Conservation (phyloP, 1,139 yeast species). For the Pichia sp. region DNA sequence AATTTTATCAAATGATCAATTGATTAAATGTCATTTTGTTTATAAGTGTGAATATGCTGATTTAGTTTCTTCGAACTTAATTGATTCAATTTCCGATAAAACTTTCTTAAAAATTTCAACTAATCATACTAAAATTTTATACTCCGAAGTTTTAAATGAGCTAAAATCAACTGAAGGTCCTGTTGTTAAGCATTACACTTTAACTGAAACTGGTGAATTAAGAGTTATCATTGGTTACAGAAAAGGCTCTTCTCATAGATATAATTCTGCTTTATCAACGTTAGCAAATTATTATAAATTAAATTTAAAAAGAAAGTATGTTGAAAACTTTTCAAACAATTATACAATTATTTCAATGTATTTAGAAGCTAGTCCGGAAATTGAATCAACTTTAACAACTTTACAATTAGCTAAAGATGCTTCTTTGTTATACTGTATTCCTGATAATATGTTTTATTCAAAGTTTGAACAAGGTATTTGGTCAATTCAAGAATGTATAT, state of each 20-base stretch:
- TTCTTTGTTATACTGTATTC: constrained; percentile 83
- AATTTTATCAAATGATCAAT: constrained; percentile 36
- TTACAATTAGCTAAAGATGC: constrained; percentile 94
- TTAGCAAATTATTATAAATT: constrained; percentile 87
- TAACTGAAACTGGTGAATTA: constrained; percentile 72
- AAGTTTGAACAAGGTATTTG: constrained; percentile 70
- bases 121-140: constrained; percentile 68
- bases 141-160: constrained; percentile 63
- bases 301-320: constrained; percentile 81
- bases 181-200: constrained; percentile 79
- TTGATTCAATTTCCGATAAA: constrained; percentile 67
- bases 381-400: constrained; percentile 64
- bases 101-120: constrained; percentile 79
- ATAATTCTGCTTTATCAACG: constrained; percentile 81
- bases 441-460: constrained; percentile 74
- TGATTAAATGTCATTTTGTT: constrained; percentile 65
- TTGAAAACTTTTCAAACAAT: constrained; percentile 90
- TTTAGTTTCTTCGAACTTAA: constrained; percentile 33
- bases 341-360: constrained; percentile 82
- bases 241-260: constrained; percentile 78
- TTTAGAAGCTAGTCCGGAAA: constrained; percentile 46
- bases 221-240: constrained; percentile 86
- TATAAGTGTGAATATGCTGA: constrained; percentile 59
- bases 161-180: constrained; percentile 84
- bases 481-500: constrained; percentile 89